Evolutionary conservation across 192 early-diverging fungal species (phyloP).

Genomic region (Coemansia sp.): DNA sequence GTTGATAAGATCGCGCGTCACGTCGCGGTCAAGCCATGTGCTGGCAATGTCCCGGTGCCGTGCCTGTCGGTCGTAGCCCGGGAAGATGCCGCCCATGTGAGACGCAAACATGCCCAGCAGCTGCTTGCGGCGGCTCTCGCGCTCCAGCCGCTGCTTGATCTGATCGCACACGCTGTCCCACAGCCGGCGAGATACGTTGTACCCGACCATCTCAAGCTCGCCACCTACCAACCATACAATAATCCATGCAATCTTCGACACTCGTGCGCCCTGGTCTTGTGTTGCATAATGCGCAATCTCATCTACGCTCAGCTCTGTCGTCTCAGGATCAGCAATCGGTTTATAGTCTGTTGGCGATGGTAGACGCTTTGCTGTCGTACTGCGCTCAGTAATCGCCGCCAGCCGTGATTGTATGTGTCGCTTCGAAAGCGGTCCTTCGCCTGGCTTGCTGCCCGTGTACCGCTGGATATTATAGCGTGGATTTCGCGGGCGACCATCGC

Average conservation of each 20-base stretch:
- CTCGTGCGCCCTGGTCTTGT: conserved; percentile 10
- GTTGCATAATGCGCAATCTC: conserved; percentile 40
- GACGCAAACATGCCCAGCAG: conserved; percentile 52
- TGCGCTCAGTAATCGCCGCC: conserved; percentile 20
- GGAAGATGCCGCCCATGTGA: conserved; percentile 54
- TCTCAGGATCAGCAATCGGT: conserved; percentile 49
- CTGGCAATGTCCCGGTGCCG: conserved; percentile 43
- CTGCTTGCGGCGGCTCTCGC: conserved; percentile 54
- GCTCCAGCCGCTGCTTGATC: conserved; percentile 52
- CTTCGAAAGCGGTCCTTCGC: conserved; percentile 4
- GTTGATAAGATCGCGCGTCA: conserved; percentile 53
- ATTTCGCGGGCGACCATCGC: conserved; percentile 9
- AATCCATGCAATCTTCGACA: conserved; percentile 40
- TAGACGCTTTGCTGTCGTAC: conserved; percentile 18
- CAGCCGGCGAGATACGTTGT: conserved; percentile 49
- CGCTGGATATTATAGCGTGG: conserved; percentile 13
- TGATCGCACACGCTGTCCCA: conserved; percentile 49
- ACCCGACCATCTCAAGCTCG: conserved; percentile 56
- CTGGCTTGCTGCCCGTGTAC: conserved; percentile 6
- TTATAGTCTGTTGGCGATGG: conserved; percentile 50
- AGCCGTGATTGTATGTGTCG: conserved; percentile 7
- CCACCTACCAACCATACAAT: conserved; percentile 54
- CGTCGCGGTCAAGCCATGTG: conserved; percentile 52
- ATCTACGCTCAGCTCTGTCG: conserved; percentile 22
- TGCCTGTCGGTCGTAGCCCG: conserved; percentile 49